phyloP scores from a whole-genome alignment of 2,329 filamentous ascomycete species.

The Didymella keratinophila region DNA sequence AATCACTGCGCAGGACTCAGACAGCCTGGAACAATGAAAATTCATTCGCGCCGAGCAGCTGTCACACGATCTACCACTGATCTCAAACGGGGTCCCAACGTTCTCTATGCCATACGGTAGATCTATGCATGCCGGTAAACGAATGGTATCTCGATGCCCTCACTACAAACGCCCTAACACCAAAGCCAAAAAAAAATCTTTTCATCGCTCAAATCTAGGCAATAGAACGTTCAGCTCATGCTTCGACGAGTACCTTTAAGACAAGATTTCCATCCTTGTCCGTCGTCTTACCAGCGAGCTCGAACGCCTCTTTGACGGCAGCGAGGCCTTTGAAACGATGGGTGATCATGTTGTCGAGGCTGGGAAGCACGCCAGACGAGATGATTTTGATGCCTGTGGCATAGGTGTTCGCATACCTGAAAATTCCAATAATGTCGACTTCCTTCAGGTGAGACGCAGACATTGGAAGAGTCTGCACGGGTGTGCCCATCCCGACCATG shows the following conservation, averaged over 20 bases:
- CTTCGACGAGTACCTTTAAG: conserved; percentile 58
- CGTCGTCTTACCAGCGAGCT: conserved; percentile 58
- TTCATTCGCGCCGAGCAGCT: neutral
- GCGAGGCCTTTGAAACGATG: conserved; percentile 58
- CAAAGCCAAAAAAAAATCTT: neutral
- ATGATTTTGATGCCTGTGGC: conserved; percentile 63
- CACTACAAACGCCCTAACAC: conserved; percentile 9
- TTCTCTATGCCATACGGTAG: neutral
- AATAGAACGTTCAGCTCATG: conserved; percentile 20
- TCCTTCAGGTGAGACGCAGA: conserved; percentile 64
- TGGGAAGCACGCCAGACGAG: conserved; percentile 58
- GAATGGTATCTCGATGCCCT: conserved; percentile 14
- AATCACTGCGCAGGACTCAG: neutral
- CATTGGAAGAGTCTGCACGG: conserved; percentile 62
- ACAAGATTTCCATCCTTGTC: conserved; percentile 62
- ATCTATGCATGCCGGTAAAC: conserved; percentile 8
- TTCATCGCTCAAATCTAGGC: neutral
- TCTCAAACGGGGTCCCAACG: neutral
- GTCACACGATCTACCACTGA: neutral
- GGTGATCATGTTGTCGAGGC: conserved; percentile 62
- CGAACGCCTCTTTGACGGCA: conserved; percentile 61
- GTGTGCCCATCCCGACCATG: conserved; percentile 66
- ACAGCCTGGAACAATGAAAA: neutral
- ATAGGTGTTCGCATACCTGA: conserved; percentile 64
- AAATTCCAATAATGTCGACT: conserved; percentile 65